phyloP scores from a whole-genome alignment of 805 yeast genomes.

The Barnettozyma wickerhamii region DNA sequence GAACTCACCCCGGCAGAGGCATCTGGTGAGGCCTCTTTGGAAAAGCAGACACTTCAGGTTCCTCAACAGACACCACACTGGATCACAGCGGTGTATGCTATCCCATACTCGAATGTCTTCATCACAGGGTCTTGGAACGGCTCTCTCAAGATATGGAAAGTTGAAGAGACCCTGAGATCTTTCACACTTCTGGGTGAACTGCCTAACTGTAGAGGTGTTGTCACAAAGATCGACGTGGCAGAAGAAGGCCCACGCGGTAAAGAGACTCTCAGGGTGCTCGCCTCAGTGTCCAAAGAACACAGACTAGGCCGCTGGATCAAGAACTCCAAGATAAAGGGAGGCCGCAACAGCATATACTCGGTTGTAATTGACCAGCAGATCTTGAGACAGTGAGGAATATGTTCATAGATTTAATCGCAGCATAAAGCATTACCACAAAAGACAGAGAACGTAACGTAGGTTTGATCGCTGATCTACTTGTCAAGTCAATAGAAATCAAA shows the following conservation, averaged over 20 bases:
- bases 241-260: slow-evolving; percentile 50
- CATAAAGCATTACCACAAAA: too few species aligned
- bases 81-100: slow-evolving; percentile 76
- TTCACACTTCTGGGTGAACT: slow-evolving; percentile 56
- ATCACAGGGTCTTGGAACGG: slow-evolving; percentile 91
- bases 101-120: slow-evolving; percentile 82
- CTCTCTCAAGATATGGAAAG: slow-evolving; percentile 68
- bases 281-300: slow-evolving; percentile 78
- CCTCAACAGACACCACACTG: slow-evolving; percentile 77
- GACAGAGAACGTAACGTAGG: too few species aligned
- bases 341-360: slow-evolving; percentile 69
- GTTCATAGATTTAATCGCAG: too few species aligned
- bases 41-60: slow-evolving; percentile 41
- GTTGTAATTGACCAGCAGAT: slow-evolving; percentile 40
- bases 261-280: slow-evolving; percentile 52
- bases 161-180: slow-evolving; percentile 58
- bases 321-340: slow-evolving; percentile 44
- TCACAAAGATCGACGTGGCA: slow-evolving; percentile 56
- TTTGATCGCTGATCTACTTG: too few species aligned
- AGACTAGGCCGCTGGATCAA: slow-evolving; percentile 84
- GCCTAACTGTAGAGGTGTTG: slow-evolving; percentile 61
- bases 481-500: not conserved
- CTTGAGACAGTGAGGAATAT: slow-evolving; percentile 17
- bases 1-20: slow-evolving; percentile 45
- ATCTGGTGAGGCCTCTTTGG: slow-evolving; percentile 43